Percentiles rank a stretch among this genome's conserved stretches.
These are phyloP conservation scores for Cyclaneusma minus DNA, from an alignment of 2,329 filamentous ascomycete genomes.

Conservation along the genomic window DNA sequence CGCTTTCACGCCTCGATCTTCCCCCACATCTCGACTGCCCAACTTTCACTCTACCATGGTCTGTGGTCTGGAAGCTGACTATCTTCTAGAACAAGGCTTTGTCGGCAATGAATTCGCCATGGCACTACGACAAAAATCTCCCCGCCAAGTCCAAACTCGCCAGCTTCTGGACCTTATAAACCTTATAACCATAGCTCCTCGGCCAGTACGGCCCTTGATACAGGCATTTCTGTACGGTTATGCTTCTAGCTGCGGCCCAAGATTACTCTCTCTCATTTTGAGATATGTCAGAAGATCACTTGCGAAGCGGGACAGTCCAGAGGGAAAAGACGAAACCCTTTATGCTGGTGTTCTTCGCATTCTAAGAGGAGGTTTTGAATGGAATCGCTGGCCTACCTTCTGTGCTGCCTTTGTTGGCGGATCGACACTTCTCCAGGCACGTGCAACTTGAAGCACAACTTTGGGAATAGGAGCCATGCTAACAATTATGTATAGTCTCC, in stretches of 20 bases:
- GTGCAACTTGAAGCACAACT: slow-evolving; percentile 9
- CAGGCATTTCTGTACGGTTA: slow-evolving; percentile 47
- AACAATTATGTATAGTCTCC: no score
- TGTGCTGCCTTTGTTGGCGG: slow-evolving; percentile 45
- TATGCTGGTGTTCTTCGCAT: slow-evolving; percentile 23
- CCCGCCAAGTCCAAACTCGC: no score
- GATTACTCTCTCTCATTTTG: slow-evolving; percentile 37
- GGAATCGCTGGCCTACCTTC: slow-evolving; percentile 44
- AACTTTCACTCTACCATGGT: no score
- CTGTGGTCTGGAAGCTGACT: no score
- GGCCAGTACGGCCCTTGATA: slow-evolving; percentile 35
- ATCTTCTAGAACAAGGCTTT: no score
- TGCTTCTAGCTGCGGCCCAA: slow-evolving; percentile 39
- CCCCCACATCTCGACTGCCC: no score
- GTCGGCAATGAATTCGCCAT: no score
- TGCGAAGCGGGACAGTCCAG: slow-evolving; percentile 12
- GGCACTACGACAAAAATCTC: no score
- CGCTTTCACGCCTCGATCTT: no score
- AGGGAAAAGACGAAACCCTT: slow-evolving; percentile 14
- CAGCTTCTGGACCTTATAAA: no score
- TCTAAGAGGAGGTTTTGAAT: slow-evolving; percentile 34
- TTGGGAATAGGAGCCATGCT: background rate
- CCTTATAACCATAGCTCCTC: no score
- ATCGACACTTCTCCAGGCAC: slow-evolving; percentile 43
- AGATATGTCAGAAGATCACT: slow-evolving; percentile 24